These are phyloP conservation scores for Podospora pseudocomata DNA, from an alignment of 495 filamentous ascomycete genomes.

Conservation along the genomic window DNA sequence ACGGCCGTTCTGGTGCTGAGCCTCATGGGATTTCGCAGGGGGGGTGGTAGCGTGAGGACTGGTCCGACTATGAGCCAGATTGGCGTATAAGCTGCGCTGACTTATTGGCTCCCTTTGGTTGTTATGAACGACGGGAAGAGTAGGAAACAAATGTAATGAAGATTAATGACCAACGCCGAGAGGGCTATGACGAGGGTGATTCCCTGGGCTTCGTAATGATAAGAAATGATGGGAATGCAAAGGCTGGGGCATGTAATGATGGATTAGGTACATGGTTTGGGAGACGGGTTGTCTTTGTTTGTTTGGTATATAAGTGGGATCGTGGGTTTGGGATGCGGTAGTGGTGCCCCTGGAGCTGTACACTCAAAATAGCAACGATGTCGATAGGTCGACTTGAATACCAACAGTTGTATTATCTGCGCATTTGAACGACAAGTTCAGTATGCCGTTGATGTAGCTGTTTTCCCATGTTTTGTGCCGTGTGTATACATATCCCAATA, in stretches of 20 bases:
- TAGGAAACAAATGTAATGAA: background rate
- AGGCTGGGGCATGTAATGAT: background rate
- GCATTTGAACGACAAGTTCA: too few relatives aligned
- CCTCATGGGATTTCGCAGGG: conserved; percentile 36
- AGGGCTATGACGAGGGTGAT: background rate
- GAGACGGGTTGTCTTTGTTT: background rate
- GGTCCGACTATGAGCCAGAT: conserved; percentile 48
- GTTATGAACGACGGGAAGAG: background rate
- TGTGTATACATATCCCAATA: background rate
- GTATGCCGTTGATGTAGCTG: background rate
- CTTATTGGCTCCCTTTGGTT: background rate
- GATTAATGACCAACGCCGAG: background rate
- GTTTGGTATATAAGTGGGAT: background rate
- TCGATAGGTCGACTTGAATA: background rate
- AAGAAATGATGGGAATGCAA: background rate
- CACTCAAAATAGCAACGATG: background rate
- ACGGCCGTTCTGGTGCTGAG: conserved; percentile 33
- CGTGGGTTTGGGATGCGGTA: background rate
- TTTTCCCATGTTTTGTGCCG: background rate
- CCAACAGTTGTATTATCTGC: background rate
- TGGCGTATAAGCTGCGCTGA: conserved; percentile 32
- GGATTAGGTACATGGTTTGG: background rate
- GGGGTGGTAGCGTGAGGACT: conserved; percentile 39
- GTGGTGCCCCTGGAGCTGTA: background rate
- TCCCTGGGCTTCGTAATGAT: background rate